These are phyloP conservation scores for Rhizophagus clarus DNA, from an alignment of 192 early-diverging fungal genomes.

Conservation along the genomic window DNA sequence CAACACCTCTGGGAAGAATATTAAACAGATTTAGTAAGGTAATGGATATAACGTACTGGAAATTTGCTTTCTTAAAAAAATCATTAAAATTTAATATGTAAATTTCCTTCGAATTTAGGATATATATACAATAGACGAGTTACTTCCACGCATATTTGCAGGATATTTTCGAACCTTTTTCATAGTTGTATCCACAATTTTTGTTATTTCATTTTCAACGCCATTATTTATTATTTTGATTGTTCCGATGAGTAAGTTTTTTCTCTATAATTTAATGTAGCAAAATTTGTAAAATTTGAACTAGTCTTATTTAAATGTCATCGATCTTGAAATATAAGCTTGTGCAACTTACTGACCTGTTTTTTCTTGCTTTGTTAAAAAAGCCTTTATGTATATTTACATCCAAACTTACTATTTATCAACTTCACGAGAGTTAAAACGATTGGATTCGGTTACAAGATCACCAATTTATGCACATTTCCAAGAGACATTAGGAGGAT, in stretches of 20 bases:
- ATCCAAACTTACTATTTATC: constrained; percentile 70
- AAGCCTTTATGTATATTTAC: constrained; percentile 54
- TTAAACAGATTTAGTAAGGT: constrained; percentile 79
- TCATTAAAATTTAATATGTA: no score
- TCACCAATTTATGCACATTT: constrained; percentile 85
- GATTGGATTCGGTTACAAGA: constrained; percentile 74
- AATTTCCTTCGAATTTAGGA: constrained; percentile 49
- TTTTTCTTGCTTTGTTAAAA: constrained; percentile 32
- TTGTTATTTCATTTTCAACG: constrained; percentile 37
- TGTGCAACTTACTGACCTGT: constrained; percentile 43
- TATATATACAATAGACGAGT: constrained; percentile 56
- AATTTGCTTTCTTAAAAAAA: constrained; percentile 4
- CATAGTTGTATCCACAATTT: constrained; percentile 47
- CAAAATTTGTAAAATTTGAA: neutral
- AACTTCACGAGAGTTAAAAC: constrained; percentile 86
- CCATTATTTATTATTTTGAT: constrained; percentile 15
- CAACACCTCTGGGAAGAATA: constrained; percentile 75
- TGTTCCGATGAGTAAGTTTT: constrained; percentile 28
- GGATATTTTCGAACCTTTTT: constrained; percentile 52
- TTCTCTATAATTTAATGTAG: neutral
- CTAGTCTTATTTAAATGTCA: neutral
- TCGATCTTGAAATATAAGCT: constrained; percentile 43
- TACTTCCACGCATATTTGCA: constrained; percentile 58
- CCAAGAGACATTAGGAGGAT: constrained; percentile 74
- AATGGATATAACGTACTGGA: constrained; percentile 50